These are phyloP conservation scores for Heliamphora pulchella DNA, from an alignment of 179 eudicot species.

Conservation along the genomic window DNA sequence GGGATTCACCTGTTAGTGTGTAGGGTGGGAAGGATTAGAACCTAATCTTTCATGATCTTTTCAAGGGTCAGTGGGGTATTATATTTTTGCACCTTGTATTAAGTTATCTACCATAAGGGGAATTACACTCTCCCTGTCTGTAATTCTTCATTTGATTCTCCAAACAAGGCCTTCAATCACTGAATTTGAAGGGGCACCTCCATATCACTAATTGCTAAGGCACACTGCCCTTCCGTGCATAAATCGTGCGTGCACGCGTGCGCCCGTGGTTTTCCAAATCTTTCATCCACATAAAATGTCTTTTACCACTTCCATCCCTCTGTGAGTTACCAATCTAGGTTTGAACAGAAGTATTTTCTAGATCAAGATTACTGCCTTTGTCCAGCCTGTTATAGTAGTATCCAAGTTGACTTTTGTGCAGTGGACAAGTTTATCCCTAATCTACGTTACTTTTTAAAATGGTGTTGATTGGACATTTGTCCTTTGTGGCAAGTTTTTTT, in stretches of 20 bases:
- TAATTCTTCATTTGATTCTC: conserved; percentile 14
- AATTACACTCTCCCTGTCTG: not conserved
- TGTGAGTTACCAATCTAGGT: not conserved
- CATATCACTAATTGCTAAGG: not conserved
- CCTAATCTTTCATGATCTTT: not conserved
- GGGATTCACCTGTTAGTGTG: not conserved
- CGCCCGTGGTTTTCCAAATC: no score
- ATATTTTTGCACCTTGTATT: not conserved
- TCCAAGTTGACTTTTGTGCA: not conserved
- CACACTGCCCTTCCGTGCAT: not conserved
- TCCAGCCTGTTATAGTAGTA: not conserved
- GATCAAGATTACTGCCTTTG: not conserved
- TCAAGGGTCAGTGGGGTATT: conserved; percentile 12
- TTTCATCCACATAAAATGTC: not conserved
- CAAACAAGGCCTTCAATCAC: conserved; percentile 13
- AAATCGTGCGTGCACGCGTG: not conserved
- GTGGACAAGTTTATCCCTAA: no score
- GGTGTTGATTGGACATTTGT: no score
- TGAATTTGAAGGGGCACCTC: conserved; percentile 9
- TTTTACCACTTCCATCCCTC: not conserved
- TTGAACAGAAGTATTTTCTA: not conserved
- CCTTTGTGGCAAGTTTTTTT: no score
- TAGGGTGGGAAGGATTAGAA: not conserved
- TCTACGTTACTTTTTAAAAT: no score
- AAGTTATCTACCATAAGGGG: not conserved